Evolutionary conservation across 2,329 filamentous ascomycete species (phyloP).

Genomic region (Trichoderma guizhouense): DNA sequence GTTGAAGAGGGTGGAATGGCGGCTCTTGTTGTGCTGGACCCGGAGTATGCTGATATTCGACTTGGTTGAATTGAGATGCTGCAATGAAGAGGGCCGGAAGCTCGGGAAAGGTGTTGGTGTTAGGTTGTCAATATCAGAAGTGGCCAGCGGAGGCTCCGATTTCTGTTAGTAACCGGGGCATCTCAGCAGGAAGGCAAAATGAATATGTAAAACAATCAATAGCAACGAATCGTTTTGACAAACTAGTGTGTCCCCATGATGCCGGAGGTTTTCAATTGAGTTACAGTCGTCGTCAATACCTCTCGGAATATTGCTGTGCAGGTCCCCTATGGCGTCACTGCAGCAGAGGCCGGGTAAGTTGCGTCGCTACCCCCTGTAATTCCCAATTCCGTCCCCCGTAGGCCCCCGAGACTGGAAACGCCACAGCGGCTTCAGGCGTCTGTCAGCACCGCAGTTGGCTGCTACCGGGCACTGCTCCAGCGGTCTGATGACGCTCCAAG

Average conservation of each 20-base stretch:
- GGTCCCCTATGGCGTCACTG: neutral
- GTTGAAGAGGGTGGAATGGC: conserved; percentile 21
- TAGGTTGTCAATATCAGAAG: neutral
- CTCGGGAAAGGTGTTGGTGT: neutral
- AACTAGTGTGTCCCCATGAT: neutral
- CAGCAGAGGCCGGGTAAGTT: neutral
- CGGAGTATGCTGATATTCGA: conserved; percentile 21
- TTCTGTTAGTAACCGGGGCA: neutral
- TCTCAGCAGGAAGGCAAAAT: neutral
- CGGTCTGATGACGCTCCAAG: neutral
- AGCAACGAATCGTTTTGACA: neutral
- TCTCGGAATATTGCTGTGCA: neutral
- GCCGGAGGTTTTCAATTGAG: neutral
- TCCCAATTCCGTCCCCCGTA: neutral
- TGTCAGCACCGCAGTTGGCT: neutral
- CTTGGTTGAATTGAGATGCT: neutral
- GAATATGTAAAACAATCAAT: neutral
- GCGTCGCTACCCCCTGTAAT: neutral
- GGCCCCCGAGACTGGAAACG: neutral
- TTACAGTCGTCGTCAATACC: neutral
- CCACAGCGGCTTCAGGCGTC: neutral
- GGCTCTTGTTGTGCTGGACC: conserved; percentile 22
- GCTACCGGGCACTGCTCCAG: neutral
- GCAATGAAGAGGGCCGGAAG: neutral
- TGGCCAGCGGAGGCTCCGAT: neutral